Evolutionary conservation across 306 rosid species (phyloP), one percentile per base, ranked within the genome.

Genomic region (Trifolium subterraneum): DNA sequence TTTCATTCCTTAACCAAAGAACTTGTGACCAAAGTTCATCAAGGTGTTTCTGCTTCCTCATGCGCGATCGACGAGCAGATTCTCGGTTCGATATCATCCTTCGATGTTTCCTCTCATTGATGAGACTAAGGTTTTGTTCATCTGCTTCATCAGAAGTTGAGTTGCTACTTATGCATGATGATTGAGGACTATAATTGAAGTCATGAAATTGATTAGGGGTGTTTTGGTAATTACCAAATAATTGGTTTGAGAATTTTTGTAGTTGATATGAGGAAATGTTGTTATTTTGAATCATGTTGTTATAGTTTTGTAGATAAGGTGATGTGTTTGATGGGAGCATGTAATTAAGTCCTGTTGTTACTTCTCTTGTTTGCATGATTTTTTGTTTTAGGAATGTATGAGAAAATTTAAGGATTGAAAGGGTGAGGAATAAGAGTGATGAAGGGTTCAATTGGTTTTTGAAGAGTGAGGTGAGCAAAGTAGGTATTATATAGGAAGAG

Each of bases 11-110:
- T 3, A 92, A 87, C 99, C 99, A 94, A 51, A 90, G 81, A 18
- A 92, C 96, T 71, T 94, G 99, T 6, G 96, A 92, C 96, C 99
- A 94, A 4, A 94, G 90, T 75, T 94, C 99, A 72, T 94, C 98
- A 25, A 94, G 88, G 81, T 94, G 98, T 62, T 77, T 90, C 79
- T 94, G 97, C 87, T 92, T 94, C 56, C 99, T 86, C 92, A 90
- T 90, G 3, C 99, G 87, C 0, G 99, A 94, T 8, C 99, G 60
- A 2, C 99, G 90, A 0, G 99, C 99, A 0, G 99, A 94, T 35
- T 94, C 99, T n/a, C 99, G 68, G 75, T 94, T 94, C 0, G 99
- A 94, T 83, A 94, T 88, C 98, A 90, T 94, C 81, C 99, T 77
- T 36, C 99, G 75, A 31, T 90, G 95, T 39, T 89, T 94, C 74